Evolutionary conservation across 129 eudicot species (phyloP), one percentile per base, ranked within the genome.

Genomic region (Smallanthus sonchifolius): DNA sequence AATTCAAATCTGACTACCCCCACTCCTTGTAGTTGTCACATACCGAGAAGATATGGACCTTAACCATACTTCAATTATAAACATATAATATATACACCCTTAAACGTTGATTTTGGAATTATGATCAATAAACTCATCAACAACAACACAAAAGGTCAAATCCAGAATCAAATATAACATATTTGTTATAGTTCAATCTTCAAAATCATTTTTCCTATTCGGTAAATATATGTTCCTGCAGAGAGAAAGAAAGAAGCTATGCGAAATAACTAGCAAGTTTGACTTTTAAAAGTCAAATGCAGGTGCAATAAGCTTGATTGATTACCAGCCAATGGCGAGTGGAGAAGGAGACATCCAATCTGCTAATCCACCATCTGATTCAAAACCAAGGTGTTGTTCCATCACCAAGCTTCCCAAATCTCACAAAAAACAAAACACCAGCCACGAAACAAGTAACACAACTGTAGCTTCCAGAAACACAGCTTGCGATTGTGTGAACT

Each of bases 281-380:
- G 67, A 72, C 40, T 55, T 54, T 13, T 6, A 15, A 57, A 59
- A 56, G 57, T 57, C 43, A 72, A 72, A 72, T n/a, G 40, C 30
- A 24, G 30, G 1, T 24, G 30, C 30, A 24, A 24, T 24, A 24
- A 24, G 30, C 0, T 24, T 24, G 30, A 24, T 24, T 24, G n/a
- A 13, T 5, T 85, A 90, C 96, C 77, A 93, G 97, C 98, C 96
- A 93, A 73, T 93, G 98, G 19, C 96, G 82, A 45, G 98, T 90
- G 52, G 98, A 75, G 51, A 86, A 93, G 38, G 80, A 70, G 74
- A 93, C 67, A 75, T 93, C 98, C 45, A 90, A 78, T 19, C 98
- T 82, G 62, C 98, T 93, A 69, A 93, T 84, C 98, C 95, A 90
- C 98, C 97, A 93, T 40, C 98, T 81, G 62, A 90, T 79, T 80